Percentiles rank a stretch among this genome's conserved stretches.
phyloP scores from a whole-genome alignment of 192 early-diverging fungal genomes.

The Rhizophagus sp. region DNA sequence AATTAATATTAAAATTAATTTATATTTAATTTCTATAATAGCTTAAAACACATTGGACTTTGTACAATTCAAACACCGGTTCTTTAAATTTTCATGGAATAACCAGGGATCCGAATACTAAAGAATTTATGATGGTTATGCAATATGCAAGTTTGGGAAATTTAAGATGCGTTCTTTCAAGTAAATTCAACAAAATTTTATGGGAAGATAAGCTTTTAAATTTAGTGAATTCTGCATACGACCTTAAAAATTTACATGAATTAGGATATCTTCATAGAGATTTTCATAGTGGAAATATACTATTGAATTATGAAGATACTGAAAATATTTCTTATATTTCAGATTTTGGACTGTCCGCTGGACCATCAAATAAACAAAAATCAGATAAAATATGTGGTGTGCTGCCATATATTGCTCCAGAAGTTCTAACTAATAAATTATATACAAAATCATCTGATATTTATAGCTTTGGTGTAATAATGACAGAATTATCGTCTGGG shows the following conservation, averaged over 20 bases:
- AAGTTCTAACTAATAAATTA: conserved; percentile 28
- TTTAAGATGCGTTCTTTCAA: conserved; percentile 25
- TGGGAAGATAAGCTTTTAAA: conserved; percentile 31
- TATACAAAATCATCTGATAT: no score
- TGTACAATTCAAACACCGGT: no score
- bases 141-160: conserved; percentile 34
- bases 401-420: conserved; percentile 42
- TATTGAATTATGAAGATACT: background rate
- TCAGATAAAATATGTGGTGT: conserved; percentile 24
- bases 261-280: conserved; percentile 43
- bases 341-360: conserved; percentile 35
- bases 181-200: background rate
- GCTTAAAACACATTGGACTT: no score
- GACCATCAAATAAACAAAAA: conserved; percentile 1
- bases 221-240: conserved; percentile 34
- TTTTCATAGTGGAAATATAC: conserved; percentile 31
- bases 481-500: no score
- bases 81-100: conserved; percentile 15
- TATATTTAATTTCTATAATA: background rate
- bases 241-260: conserved; percentile 42
- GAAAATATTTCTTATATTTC: conserved; percentile 21
- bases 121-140: conserved; percentile 41
- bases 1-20: no score
- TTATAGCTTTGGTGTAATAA: no score
- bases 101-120: conserved; percentile 19